A percentile compares a stretch with the other conserved stretches of the same genome.
Conservation (phyloP, 257 asterid species). For the Anisodus acutangulus region DNA sequence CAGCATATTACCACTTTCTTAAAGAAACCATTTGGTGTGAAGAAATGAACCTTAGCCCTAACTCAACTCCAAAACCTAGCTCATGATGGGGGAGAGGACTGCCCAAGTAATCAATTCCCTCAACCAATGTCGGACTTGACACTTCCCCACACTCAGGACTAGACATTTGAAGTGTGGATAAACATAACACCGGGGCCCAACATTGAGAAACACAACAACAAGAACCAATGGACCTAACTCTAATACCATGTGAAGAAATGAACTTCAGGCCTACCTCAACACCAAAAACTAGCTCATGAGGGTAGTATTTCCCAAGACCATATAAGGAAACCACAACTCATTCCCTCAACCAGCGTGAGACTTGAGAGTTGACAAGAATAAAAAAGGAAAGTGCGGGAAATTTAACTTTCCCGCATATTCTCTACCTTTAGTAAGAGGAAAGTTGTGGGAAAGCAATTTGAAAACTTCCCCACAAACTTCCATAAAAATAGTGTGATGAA, state of each 20-base stretch:
- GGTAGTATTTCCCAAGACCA: neutral
- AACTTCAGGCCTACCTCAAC: neutral
- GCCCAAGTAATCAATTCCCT: neutral
- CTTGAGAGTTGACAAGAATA: slow-evolving; percentile 16
- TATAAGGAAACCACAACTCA: slow-evolving; percentile 3
- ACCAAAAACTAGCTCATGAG: neutral
- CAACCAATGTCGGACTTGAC: neutral
- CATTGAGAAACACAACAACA: neutral
- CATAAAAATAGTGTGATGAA: neutral
- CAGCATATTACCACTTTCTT: slow-evolving; percentile 21
- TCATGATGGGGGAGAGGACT: slow-evolving; percentile 5
- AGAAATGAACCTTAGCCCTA: slow-evolving; percentile 2
- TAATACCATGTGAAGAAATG: neutral
- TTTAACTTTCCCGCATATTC: neutral
- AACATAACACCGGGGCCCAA: neutral
- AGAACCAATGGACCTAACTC: neutral
- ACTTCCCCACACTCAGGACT: neutral
- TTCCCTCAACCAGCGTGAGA: neutral
- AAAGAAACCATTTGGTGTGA: neutral
- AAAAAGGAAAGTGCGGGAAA: neutral
- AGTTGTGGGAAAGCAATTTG: neutral
- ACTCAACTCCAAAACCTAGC: slow-evolving; percentile 4
- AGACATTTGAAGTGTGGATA: neutral
- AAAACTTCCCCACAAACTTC: slow-evolving; percentile 1
- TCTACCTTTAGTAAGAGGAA: neutral